Percentiles rank a stretch among this genome's conserved stretches.
phyloP scores from a whole-genome alignment of 2,329 filamentous ascomycete species.

The Venturiaceae sp. region DNA sequence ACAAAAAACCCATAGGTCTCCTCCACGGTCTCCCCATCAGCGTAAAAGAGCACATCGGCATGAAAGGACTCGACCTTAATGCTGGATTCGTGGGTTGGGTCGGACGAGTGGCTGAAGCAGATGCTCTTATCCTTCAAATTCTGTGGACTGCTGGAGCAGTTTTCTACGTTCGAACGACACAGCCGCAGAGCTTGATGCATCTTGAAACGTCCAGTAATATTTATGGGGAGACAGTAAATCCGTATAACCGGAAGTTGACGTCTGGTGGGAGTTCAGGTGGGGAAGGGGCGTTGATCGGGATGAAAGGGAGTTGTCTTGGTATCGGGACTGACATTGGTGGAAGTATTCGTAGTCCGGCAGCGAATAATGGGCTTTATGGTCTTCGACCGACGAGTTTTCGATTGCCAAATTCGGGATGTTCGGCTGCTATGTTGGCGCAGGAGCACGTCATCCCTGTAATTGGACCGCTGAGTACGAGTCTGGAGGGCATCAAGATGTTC shows the following conservation, averaged over 20 bases:
- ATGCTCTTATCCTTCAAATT: conserved; percentile 39
- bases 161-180: conserved; percentile 42
- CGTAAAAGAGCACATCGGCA: conserved; percentile 42
- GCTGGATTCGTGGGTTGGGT: conserved; percentile 42
- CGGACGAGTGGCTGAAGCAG: conserved; percentile 32
- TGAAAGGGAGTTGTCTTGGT: conserved; percentile 43
- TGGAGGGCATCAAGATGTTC: conserved; percentile 45
- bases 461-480: conserved; percentile 44
- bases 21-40: conserved; percentile 43
- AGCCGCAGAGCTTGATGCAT: conserved; percentile 47
- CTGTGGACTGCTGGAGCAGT: conserved; percentile 39
- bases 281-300: conserved; percentile 44
- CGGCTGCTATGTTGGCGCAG: conserved; percentile 32
- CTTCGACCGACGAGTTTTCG: conserved; percentile 33
- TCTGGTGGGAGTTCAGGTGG: conserved; percentile 46
- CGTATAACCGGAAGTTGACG: conserved; percentile 41
- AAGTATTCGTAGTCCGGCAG: conserved; percentile 37
- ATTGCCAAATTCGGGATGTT: conserved; percentile 32
- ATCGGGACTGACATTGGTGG: conserved; percentile 45
- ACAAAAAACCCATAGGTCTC: conserved; percentile 30
- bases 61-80: conserved; percentile 39
- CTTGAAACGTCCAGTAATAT: conserved; percentile 42
- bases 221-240: conserved; percentile 45
- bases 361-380: conserved; percentile 36
- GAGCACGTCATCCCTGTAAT: conserved; percentile 40